A percentile compares a stretch with the other conserved stretches of the same genome.
Conservation (phyloP, 345 rosid genomes). For the Cardamine resedifolia region DNA sequence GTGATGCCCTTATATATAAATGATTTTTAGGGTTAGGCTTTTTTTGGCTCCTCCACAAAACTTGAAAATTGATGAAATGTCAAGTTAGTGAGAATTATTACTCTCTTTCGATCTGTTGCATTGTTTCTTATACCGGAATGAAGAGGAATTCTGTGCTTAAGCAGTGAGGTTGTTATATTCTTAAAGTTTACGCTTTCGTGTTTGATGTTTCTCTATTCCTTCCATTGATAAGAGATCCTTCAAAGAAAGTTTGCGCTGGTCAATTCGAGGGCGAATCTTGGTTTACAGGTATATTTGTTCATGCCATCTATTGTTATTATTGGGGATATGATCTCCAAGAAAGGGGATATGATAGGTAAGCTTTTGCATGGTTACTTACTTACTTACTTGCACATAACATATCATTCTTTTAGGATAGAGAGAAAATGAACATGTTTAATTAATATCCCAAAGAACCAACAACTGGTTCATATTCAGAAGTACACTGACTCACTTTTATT, state of each 20-base stretch:
- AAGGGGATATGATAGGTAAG: not conserved
- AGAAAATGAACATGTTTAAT: constrained; percentile 7
- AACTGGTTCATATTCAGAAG: constrained; percentile 28
- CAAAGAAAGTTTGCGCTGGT: not conserved
- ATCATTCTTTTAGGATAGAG: constrained; percentile 9
- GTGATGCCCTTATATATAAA: constrained; percentile 86
- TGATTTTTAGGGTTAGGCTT: constrained; percentile 39
- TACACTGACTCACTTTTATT: constrained; percentile 34
- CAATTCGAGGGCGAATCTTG: constrained; percentile 12
- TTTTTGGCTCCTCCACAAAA: constrained; percentile 13
- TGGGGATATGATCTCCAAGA: not conserved
- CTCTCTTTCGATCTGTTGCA: constrained; percentile 29
- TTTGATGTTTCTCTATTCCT: constrained; percentile 4
- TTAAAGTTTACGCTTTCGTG: constrained; percentile 4
- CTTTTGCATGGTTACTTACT: constrained; percentile 25
- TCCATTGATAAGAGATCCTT: constrained; percentile 4
- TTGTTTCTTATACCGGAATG: constrained; percentile 26
- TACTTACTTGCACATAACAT: constrained; percentile 14
- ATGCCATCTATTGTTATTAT: not conserved
- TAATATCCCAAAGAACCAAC: constrained; percentile 19
- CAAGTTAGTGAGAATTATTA: constrained; percentile 26
- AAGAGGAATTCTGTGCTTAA: constrained; percentile 28
- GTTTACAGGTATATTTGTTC: constrained; percentile 9
- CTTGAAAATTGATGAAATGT: constrained; percentile 21
- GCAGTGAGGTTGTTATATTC: constrained; percentile 11